Conservation (phyloP, 352 stramenopile species). For the Pythium guiyangense region DNA sequence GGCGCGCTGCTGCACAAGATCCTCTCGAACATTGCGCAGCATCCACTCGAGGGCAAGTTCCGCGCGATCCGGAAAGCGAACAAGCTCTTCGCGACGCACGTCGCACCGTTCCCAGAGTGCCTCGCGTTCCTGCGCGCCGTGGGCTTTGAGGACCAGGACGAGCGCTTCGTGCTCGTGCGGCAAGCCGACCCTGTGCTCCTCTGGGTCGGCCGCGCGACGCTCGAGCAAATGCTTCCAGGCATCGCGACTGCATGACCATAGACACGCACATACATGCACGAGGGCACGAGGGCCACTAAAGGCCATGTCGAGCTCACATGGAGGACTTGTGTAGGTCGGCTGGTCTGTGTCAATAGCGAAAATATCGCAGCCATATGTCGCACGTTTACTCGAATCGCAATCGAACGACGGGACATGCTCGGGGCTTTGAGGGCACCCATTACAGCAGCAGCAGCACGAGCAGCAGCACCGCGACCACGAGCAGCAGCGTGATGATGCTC, state of each 20-base stretch:
- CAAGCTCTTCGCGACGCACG: constrained; percentile 41
- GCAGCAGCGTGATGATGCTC: neutral
- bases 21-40: constrained; percentile 67
- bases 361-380: too few species aligned
- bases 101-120: constrained; percentile 48
- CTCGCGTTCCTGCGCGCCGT: constrained; percentile 59
- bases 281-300: too few species aligned
- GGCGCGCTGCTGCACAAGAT: constrained; percentile 57
- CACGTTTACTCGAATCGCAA: too few species aligned
- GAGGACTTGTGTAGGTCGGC: too few species aligned
- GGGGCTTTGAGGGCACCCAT: too few species aligned
- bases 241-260: constrained; percentile 8
- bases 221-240: constrained; percentile 46
- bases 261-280: too few species aligned
- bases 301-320: too few species aligned
- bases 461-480: neutral
- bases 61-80: constrained; percentile 66
- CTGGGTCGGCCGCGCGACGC: constrained; percentile 56
- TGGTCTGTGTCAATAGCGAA: too few species aligned
- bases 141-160: constrained; percentile 60
- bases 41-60: constrained; percentile 53
- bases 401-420: too few species aligned
- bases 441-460: neutral
- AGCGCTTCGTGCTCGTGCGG: constrained; percentile 46
- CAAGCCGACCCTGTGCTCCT: constrained; percentile 55